phyloP scores from a whole-genome alignment of 805 yeast species.

The fission yeast (Schizosaccharomyces pombe) region DNA sequence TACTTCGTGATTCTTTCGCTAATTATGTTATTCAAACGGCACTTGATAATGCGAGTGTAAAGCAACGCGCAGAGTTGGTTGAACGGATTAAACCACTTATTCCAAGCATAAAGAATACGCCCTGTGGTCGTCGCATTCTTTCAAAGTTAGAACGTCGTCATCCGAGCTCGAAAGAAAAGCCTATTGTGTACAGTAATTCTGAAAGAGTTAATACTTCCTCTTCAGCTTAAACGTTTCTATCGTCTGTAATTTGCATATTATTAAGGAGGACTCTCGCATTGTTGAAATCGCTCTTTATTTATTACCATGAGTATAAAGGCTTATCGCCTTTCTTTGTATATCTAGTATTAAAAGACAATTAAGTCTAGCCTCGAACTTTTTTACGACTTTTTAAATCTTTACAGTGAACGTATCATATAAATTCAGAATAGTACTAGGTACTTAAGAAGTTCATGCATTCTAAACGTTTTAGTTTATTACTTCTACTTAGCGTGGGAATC shows the following conservation, averaged over 20 bases:
- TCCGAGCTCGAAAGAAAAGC: not conserved
- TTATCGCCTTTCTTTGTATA: not conserved
- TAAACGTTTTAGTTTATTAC: too few relatives aligned
- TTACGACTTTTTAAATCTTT: not conserved
- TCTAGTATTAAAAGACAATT: not conserved
- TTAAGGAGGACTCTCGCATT: not conserved
- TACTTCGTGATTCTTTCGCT: not conserved
- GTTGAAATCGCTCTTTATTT: not conserved
- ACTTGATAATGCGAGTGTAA: not conserved
- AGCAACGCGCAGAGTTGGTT: slow-evolving; percentile 14
- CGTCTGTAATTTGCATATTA: not conserved
- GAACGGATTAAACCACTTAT: slow-evolving; percentile 1
- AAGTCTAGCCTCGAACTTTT: not conserved
- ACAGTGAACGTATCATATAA: too few relatives aligned
- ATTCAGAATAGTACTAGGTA: too few relatives aligned
- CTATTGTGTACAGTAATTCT: not conserved
- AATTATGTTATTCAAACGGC: slow-evolving; percentile 4
- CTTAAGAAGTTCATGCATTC: too few relatives aligned
- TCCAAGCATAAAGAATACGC: not conserved
- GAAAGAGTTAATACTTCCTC: not conserved
- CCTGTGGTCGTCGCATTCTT: slow-evolving; percentile 2
- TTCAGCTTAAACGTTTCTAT: not conserved
- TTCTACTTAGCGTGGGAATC: too few relatives aligned
- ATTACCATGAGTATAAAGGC: not conserved
- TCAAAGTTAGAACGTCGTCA: not conserved